Percentiles rank a stretch among this genome's conserved stretches.
Conservation (phyloP, 148 eudicot species). For the Hydrangea macrophylla region DNA sequence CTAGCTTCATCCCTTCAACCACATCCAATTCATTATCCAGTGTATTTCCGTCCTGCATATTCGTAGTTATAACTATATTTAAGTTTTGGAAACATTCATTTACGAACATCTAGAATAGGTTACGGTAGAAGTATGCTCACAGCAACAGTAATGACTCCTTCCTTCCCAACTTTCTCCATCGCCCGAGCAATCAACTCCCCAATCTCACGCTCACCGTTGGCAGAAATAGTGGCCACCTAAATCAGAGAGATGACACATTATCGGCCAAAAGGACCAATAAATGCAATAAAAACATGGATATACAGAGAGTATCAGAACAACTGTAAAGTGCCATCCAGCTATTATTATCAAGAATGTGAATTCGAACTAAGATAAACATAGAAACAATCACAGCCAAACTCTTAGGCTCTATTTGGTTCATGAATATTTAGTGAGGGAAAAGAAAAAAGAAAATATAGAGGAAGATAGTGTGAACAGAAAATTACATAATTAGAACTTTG, state of each 20-base stretch:
- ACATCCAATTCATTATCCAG: slow-evolving; percentile 88
- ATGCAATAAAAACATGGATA: background rate
- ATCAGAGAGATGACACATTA: background rate
- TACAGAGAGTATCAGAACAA: background rate
- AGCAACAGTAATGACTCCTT: slow-evolving; percentile 88
- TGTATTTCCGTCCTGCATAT: slow-evolving; percentile 80
- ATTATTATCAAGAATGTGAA: background rate
- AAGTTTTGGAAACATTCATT: background rate
- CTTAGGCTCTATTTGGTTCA: background rate
- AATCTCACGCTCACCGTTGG: slow-evolving; percentile 90
- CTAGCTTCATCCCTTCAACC: slow-evolving; percentile 97
- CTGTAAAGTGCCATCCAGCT: background rate
- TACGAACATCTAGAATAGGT: background rate
- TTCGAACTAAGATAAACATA: background rate
- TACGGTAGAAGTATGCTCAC: slow-evolving; percentile 41
- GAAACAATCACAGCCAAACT: background rate
- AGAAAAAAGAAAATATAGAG: too few species aligned
- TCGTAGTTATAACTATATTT: slow-evolving; percentile 3
- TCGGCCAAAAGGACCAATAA: background rate
- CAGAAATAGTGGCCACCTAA: slow-evolving; percentile 94
- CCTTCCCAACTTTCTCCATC: slow-evolving; percentile 97
- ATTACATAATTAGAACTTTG: too few species aligned
- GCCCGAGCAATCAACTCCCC: slow-evolving; percentile 88
- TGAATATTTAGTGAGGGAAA: too few species aligned
- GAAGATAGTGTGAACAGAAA: too few species aligned